Percentiles rank a stretch among this genome's conserved stretches.
phyloP scores from a whole-genome alignment of 495 filamentous ascomycete species.

The Aspergillus bertholletiae region DNA sequence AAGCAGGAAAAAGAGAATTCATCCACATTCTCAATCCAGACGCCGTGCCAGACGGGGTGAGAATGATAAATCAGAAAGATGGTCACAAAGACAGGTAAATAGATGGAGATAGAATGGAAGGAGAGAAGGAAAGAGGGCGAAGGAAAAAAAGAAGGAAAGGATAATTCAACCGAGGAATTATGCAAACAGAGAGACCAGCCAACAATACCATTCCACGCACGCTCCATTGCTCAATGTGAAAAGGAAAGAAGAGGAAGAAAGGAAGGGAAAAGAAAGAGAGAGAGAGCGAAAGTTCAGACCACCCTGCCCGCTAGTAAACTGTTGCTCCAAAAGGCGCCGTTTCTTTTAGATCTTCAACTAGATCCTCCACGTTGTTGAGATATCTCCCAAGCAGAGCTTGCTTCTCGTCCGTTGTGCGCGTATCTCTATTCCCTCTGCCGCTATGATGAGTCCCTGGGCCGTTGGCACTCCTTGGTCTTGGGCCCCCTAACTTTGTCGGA shows the following conservation, averaged over 20 bases:
- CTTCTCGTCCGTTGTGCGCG: slow-evolving; percentile 80
- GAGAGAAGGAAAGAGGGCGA: slow-evolving; percentile 16
- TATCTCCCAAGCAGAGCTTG: slow-evolving; percentile 76
- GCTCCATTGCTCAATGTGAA: slow-evolving; percentile 22
- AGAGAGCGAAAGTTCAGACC: not conserved
- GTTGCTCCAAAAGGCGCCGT: slow-evolving; percentile 54
- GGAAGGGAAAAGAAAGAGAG: not conserved
- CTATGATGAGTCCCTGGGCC: slow-evolving; percentile 30
- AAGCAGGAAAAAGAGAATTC: slow-evolving; percentile 10
- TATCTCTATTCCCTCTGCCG: slow-evolving; percentile 42
- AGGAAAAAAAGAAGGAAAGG: slow-evolving; percentile 13
- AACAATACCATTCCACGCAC: slow-evolving; percentile 16
- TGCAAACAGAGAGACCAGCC: slow-evolving; percentile 2
- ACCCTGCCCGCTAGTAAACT: slow-evolving; percentile 29
- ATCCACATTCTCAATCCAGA: slow-evolving; percentile 7
- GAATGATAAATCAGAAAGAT: slow-evolving; percentile 4
- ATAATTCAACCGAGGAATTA: slow-evolving; percentile 6
- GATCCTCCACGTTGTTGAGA: slow-evolving; percentile 83
- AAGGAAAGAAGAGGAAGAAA: slow-evolving; percentile 1
- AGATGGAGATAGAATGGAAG: slow-evolving; percentile 11
- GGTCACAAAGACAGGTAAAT: slow-evolving; percentile 7
- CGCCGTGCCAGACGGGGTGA: slow-evolving; percentile 14
- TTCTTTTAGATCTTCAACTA: slow-evolving; percentile 86
- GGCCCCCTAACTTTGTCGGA: slow-evolving; percentile 62
- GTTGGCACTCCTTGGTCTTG: slow-evolving; percentile 36